Evolutionary conservation across 495 filamentous ascomycete species (phyloP).

Genomic region (Penicillium egyptiacum): DNA sequence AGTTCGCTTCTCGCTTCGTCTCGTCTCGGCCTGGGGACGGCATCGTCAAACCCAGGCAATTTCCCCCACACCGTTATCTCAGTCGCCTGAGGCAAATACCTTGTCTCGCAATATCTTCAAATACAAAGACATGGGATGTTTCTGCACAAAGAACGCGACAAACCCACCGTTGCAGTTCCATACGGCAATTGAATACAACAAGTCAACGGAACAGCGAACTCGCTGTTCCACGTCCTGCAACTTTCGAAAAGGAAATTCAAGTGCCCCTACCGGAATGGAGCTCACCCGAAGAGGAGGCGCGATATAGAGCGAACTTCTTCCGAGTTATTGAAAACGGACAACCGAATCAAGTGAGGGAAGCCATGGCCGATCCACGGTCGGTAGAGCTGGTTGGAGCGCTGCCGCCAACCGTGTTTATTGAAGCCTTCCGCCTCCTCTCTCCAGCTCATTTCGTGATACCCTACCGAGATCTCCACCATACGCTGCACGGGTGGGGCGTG

Average conservation of each 20-base stretch:
- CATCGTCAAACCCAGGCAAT: constrained; percentile 8
- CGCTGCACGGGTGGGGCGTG: constrained; percentile 45
- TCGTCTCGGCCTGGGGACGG: constrained; percentile 18
- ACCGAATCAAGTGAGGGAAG: constrained; percentile 41
- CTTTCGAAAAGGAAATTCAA: constrained; percentile 2
- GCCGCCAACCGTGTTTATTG: constrained; percentile 38
- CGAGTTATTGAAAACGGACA: constrained; percentile 34
- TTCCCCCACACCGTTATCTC: background rate
- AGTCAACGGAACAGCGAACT: constrained; percentile 4
- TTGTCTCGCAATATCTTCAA: background rate
- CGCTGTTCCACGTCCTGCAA: constrained; percentile 3
- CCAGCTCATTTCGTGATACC: constrained; percentile 47
- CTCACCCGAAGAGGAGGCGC: constrained; percentile 12
- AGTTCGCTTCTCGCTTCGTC: constrained; percentile 25
- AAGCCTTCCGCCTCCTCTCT: constrained; percentile 39
- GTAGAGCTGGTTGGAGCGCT: constrained; percentile 33
- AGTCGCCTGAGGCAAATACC: constrained; percentile 13
- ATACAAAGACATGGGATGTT: constrained; percentile 1
- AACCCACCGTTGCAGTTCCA: background rate
- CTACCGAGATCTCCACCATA: constrained; percentile 49
- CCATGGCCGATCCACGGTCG: constrained; percentile 35
- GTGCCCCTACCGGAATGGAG: constrained; percentile 6
- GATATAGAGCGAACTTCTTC: constrained; percentile 28
- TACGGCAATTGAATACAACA: constrained; percentile 4
- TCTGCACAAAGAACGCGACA: background rate